Evolutionary conservation across 2,329 filamentous ascomycete species (phyloP).

Genomic region (Furcasterigmium furcatum): DNA sequence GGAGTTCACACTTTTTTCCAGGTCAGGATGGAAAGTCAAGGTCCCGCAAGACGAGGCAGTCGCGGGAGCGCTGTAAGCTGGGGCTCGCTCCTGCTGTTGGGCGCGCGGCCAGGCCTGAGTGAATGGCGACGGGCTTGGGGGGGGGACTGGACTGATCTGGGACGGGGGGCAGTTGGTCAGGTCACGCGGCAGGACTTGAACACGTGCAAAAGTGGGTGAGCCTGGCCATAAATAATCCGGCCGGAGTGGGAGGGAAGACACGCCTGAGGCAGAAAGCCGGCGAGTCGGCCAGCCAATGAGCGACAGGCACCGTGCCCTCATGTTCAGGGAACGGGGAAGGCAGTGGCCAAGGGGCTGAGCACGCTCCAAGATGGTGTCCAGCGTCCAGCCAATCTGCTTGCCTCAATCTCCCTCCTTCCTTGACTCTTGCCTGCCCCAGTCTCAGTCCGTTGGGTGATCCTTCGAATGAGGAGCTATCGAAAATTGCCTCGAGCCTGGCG

Average conservation of each 20-base stretch:
- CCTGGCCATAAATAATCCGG: conserved; percentile 29
- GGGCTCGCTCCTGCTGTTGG: not conserved
- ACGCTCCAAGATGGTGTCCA: too few species aligned
- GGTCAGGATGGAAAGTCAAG: conserved; percentile 8
- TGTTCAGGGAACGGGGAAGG: too few species aligned
- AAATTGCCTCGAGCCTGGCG: too few species aligned
- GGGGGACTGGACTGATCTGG: too few species aligned
- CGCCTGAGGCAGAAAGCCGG: conserved; percentile 14
- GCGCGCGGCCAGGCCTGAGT: not conserved
- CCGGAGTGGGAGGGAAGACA: conserved; percentile 1
- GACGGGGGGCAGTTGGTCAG: conserved; percentile 10
- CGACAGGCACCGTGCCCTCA: not conserved
- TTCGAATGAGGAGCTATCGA: too few species aligned
- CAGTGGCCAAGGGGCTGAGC: too few species aligned
- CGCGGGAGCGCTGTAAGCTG: not conserved
- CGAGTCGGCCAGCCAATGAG: conserved; percentile 6
- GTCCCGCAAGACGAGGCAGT: not conserved
- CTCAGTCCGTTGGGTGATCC: too few species aligned
- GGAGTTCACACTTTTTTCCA: not conserved
- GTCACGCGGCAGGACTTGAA: conserved; percentile 36
- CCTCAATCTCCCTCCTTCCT: too few species aligned
- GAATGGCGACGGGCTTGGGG: not conserved
- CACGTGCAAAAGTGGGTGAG: conserved; percentile 36
- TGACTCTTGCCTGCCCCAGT: too few species aligned
- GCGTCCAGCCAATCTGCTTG: too few species aligned